Conservation (phyloP, 2,329 filamentous ascomycete species). For the Pseudohalonectria lignicola region DNA sequence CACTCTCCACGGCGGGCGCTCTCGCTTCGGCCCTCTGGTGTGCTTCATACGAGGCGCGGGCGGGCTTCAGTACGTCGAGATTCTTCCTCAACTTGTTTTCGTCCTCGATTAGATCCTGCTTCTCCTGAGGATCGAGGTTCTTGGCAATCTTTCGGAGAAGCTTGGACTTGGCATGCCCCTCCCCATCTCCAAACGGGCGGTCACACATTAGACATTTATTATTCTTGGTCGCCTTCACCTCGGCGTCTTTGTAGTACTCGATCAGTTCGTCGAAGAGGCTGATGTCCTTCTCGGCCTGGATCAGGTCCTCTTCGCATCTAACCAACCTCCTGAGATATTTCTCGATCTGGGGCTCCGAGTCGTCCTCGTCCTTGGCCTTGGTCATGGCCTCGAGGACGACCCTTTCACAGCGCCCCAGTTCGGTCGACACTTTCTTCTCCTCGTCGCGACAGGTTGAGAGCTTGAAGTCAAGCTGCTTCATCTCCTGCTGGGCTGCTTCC, state of each 20-base stretch:
- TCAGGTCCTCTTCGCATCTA: conserved; percentile 40
- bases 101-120: conserved; percentile 41
- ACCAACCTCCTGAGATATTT: conserved; percentile 42
- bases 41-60: conserved; percentile 59
- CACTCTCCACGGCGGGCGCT: conserved; percentile 56
- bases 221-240: conserved; percentile 52
- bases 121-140: conserved; percentile 48
- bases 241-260: conserved; percentile 60
- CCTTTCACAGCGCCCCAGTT: conserved; percentile 50
- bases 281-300: conserved; percentile 53
- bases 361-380: conserved; percentile 21
- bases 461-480: conserved; percentile 67
- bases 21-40: conserved; percentile 56
- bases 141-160: conserved; percentile 58
- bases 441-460: conserved; percentile 55
- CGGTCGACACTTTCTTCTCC: conserved; percentile 50
- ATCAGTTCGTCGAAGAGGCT: conserved; percentile 59
- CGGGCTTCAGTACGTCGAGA: conserved; percentile 49
- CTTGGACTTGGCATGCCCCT: conserved; percentile 46
- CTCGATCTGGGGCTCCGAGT: conserved; percentile 26
- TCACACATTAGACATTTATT: conserved; percentile 70
- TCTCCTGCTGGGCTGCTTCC: conserved; percentile 59
- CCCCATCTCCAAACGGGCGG: conserved; percentile 50
- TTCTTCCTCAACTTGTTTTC: conserved; percentile 33
- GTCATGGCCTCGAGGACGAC: conserved; percentile 38